These are phyloP conservation scores for Fusarium cyanostomum DNA, from an alignment of 2,329 filamentous ascomycete genomes.

Conservation along the genomic window DNA sequence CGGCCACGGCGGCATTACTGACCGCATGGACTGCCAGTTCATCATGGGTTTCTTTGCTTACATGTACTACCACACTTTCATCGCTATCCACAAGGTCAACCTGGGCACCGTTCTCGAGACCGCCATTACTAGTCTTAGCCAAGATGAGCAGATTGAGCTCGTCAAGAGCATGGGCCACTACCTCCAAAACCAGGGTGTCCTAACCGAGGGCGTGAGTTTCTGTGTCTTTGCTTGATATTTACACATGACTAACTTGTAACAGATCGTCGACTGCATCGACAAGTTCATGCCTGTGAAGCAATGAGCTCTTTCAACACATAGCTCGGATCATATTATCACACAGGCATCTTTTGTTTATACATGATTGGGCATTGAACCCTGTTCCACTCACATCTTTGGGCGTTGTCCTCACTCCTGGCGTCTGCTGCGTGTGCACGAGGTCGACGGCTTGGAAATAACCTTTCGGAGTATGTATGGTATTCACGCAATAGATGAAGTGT, in stretches of 20 bases:
- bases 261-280: constrained; percentile 44
- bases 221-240: neutral
- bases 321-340: constrained; percentile 11
- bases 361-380: constrained; percentile 14
- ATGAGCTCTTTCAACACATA: constrained; percentile 24
- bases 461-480: constrained; percentile 15
- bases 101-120: constrained; percentile 90
- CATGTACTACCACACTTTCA: constrained; percentile 99
- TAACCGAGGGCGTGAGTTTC: constrained; percentile 46
- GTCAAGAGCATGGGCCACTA: constrained; percentile 72
- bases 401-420: constrained; percentile 31
- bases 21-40: constrained; percentile 99
- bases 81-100: constrained; percentile 85
- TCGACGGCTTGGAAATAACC: constrained; percentile 3
- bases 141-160: constrained; percentile 89
- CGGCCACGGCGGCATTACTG: constrained; percentile 96
- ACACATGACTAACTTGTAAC: constrained; percentile 5
- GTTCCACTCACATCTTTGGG: constrained; percentile 22
- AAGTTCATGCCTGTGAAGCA: constrained; percentile 35
- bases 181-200: constrained; percentile 69
- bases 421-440: neutral
- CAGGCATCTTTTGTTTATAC: constrained; percentile 28
- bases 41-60: constrained; percentile 99
- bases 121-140: constrained; percentile 86
- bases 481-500: constrained; percentile 18